Evolutionary conservation across 495 filamentous ascomycete genomes (phyloP).

Genomic region (Penicillium silybi): DNA sequence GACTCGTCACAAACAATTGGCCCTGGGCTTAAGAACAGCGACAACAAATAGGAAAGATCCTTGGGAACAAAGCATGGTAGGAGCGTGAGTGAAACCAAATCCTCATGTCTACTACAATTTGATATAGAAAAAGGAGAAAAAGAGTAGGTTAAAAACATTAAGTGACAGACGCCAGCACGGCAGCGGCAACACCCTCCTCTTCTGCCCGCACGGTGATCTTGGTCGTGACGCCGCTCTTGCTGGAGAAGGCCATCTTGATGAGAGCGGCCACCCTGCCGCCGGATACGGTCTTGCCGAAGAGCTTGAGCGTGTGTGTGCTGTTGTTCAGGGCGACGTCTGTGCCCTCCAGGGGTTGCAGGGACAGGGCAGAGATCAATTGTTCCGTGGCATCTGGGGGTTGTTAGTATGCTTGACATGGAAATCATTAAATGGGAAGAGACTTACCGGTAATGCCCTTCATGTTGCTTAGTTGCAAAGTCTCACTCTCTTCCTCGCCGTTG

Average conservation of each 20-base stretch:
- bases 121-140: constrained; percentile 23
- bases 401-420: constrained; percentile 29
- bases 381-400: constrained; percentile 77
- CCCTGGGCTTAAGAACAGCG: constrained; percentile 4
- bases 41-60: constrained; percentile 1
- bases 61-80: neutral
- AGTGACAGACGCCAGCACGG: constrained; percentile 80
- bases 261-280: constrained; percentile 85
- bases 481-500: constrained; percentile 80
- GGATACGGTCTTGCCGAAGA: constrained; percentile 91
- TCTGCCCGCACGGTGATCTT: constrained; percentile 90
- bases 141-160: constrained; percentile 44
- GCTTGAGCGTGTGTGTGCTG: constrained; percentile 89
- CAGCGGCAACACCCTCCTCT: constrained; percentile 83
- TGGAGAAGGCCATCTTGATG: constrained; percentile 89
- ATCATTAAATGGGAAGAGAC: constrained; percentile 27
- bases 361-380: constrained; percentile 78
- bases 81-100: constrained; percentile 5
- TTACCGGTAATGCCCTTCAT: constrained; percentile 91
- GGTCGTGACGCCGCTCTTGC: constrained; percentile 87
- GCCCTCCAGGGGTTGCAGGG: constrained; percentile 89
- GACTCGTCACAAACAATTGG: constrained; percentile 15
- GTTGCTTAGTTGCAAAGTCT: constrained; percentile 85
- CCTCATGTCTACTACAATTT: constrained; percentile 28
- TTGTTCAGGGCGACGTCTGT: constrained; percentile 82